Percentiles rank a stretch among this genome's conserved stretches.
phyloP scores from a whole-genome alignment of 225 moss, liverwort and hornwort genomes.

The Bryoerythrophyllum caledonicum region DNA sequence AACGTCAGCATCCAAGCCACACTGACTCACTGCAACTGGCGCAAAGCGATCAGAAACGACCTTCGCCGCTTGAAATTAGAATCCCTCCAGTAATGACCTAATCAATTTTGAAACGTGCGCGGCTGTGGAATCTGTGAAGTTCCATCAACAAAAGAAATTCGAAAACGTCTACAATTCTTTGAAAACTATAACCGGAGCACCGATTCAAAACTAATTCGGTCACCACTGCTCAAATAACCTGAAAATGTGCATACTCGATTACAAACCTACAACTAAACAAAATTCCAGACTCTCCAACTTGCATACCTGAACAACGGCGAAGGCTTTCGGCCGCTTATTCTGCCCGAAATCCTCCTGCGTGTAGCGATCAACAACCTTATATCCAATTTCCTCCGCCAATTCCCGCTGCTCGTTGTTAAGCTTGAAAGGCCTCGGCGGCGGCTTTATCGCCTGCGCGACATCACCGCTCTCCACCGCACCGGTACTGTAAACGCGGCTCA shows the following conservation, averaged over 20 bases:
- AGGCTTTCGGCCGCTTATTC: constrained; percentile 39
- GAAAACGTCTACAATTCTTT: background rate
- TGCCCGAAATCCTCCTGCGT: constrained; percentile 35
- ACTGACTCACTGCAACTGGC: background rate
- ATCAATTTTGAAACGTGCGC: too few relatives aligned
- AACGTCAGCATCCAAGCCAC: constrained; percentile 4
- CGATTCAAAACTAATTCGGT: constrained; percentile 6
- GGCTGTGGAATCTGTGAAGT: too few relatives aligned
- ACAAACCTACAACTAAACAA: background rate
- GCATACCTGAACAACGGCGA: constrained; percentile 43
- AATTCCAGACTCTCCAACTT: background rate
- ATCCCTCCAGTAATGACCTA: background rate
- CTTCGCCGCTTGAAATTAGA: background rate
- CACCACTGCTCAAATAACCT: background rate
- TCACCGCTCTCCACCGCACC: background rate
- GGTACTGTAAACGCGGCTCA: constrained; percentile 21
- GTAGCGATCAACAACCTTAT: constrained; percentile 35
- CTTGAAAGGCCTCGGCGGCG: constrained; percentile 37
- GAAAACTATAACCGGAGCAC: background rate
- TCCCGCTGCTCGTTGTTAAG: constrained; percentile 26
- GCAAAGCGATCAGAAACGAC: background rate
- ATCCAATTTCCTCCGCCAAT: constrained; percentile 41
- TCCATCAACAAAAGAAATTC: too few relatives aligned
- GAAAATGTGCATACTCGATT: background rate
- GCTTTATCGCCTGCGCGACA: background rate